Evolutionary conservation across 257 asterid genomes (phyloP).

Genomic region (Nicotiana undulata): DNA sequence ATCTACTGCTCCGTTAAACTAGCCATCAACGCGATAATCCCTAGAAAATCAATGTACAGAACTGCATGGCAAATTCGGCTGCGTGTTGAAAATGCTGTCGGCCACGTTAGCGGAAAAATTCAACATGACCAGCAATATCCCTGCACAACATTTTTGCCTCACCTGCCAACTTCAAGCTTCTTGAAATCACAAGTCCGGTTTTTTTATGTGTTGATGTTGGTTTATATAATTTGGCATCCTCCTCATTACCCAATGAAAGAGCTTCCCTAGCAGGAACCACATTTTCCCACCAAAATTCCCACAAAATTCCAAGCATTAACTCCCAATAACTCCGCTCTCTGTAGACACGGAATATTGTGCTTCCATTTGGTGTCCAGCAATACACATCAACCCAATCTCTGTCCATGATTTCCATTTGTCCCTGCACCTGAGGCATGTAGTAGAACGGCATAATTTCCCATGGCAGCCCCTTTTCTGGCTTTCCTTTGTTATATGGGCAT

Average conservation of each 20-base stretch:
- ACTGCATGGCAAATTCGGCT: neutral
- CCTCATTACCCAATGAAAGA: slow-evolving; percentile 48
- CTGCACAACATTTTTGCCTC: slow-evolving; percentile 73
- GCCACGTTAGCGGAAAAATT: slow-evolving; percentile 30
- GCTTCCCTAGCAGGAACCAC: slow-evolving; percentile 88
- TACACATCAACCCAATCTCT: slow-evolving; percentile 89
- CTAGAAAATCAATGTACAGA: neutral
- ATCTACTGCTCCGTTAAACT: neutral
- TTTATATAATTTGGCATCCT: slow-evolving; percentile 49
- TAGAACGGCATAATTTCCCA: slow-evolving; percentile 79
- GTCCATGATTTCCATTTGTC: slow-evolving; percentile 95
- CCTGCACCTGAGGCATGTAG: slow-evolving; percentile 98
- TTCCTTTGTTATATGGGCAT: slow-evolving; percentile 91
- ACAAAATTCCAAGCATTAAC: slow-evolving; percentile 51
- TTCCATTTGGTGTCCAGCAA: slow-evolving; percentile 94
- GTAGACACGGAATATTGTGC: slow-evolving; percentile 66
- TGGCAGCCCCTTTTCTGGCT: slow-evolving; percentile 71
- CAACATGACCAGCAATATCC: slow-evolving; percentile 82
- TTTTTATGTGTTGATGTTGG: slow-evolving; percentile 63
- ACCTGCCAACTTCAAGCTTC: slow-evolving; percentile 66
- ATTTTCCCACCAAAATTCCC: slow-evolving; percentile 96
- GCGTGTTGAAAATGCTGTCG: neutral
- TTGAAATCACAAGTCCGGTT: slow-evolving; percentile 61
- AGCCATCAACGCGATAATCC: neutral
- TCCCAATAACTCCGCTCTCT: slow-evolving; percentile 77